Evolutionary conservation across 345 rosid genomes (phyloP), one percentile per base, ranked within the genome.

Genomic region (Leavenworthia alabamica): DNA sequence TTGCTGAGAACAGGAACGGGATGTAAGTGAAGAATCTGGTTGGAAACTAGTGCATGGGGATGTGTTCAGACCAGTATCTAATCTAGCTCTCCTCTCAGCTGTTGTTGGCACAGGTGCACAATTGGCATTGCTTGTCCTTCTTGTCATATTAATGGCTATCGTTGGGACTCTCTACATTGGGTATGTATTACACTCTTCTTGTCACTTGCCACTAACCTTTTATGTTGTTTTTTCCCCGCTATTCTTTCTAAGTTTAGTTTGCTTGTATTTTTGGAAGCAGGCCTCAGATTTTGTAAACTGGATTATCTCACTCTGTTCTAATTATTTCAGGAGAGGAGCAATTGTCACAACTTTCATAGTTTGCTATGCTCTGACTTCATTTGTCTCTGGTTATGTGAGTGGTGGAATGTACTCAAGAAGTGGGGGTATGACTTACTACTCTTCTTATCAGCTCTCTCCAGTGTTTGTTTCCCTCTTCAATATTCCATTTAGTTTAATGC

Each of bases 401-500:
- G 99, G 99, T 60, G 99, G 99, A 44, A 88, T 94, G 97, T 90
- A 94, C 79, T 94, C 99, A 32, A 88, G 97, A 66, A 75, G 84
- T 66, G 99, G 99, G 12, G 97, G 99, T 94, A 79, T 73, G 89
- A n/a, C 59, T 51, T n/a, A n/a, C n/a, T 68, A 3, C 23, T 47
- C 26, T 49, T 24, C 41, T 46, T 61, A 40, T 13, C 3, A 3
- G 14, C 44, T 17, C 64, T 54, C 52, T 16, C 14, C 6, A 6
- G 49, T 62, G 24, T 56, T 56, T 9, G 17, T n/a, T 41, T 15
- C 32, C 64, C 8, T 57, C 13, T 42, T 35, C 12, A 26, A 44
- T 46, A 48, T 16, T 2, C 28, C 4, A 29, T 51, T 43, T 26
- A 56, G 20, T 22, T 31, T 33, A 44, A 29, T 37, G 35, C 56